Evolutionary conservation across 305 asterid genomes (phyloP).

Genomic region (Solanum aculeatissimum): DNA sequence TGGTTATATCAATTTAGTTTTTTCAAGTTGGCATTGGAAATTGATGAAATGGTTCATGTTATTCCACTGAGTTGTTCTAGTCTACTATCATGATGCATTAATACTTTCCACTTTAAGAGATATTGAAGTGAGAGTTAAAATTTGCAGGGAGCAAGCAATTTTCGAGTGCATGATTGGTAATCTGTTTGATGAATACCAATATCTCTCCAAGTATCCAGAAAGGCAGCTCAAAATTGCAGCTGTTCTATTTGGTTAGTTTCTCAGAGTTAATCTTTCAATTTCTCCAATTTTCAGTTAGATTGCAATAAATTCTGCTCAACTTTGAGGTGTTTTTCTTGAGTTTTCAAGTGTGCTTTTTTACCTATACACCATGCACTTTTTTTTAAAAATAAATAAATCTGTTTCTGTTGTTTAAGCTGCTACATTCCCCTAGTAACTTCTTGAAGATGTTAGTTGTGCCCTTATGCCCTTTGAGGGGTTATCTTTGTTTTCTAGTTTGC

Average conservation of each 20-base stretch:
- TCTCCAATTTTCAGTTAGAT: background rate
- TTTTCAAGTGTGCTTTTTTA: background rate
- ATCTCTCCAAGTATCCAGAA: constrained; percentile 82
- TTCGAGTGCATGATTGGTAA: constrained; percentile 88
- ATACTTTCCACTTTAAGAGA: background rate
- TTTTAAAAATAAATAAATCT: background rate
- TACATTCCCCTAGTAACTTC: background rate
- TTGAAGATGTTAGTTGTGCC: background rate
- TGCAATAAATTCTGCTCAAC: background rate
- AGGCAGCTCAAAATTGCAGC: constrained; percentile 86
- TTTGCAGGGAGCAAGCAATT: constrained; percentile 75
- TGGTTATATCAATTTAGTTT: background rate
- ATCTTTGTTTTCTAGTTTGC: background rate
- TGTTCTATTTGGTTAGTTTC: constrained; percentile 69
- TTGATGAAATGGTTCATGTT: background rate
- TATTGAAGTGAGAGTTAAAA: background rate
- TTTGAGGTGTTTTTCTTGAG: background rate
- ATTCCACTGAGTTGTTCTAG: background rate
- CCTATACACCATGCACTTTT: background rate
- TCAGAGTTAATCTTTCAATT: background rate
- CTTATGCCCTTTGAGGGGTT: background rate
- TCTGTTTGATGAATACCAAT: constrained; percentile 87
- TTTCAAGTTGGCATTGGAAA: background rate
- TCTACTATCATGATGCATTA: background rate
- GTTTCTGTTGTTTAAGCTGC: background rate